These are phyloP conservation scores for Nidularia pulvinata DNA, from an alignment of 768 basidiomycete species.

Conservation along the genomic window DNA sequence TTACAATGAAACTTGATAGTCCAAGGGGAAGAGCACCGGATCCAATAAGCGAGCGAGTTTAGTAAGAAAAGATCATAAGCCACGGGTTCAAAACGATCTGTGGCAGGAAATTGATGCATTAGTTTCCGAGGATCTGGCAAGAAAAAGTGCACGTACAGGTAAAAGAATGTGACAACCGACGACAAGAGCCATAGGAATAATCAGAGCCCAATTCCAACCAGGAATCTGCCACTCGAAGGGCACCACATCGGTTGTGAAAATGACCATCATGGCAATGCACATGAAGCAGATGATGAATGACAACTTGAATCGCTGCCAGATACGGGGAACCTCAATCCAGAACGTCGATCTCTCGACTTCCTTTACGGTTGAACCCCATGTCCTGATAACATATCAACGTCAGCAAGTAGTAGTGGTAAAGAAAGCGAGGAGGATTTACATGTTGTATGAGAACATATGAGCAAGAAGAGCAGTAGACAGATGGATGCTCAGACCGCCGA, in stretches of 20 bases:
- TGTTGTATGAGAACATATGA: conserved; percentile 65
- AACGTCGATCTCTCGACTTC: conserved; percentile 88
- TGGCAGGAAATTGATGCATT: neutral
- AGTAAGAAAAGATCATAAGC: conserved; percentile 81
- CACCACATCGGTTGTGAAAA: conserved; percentile 55
- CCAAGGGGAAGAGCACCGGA: neutral
- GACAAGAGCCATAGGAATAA: conserved; percentile 70
- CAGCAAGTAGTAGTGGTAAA: neutral
- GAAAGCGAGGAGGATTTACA: conserved; percentile 26
- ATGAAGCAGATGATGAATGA: conserved; percentile 64
- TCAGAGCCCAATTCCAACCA: conserved; percentile 66
- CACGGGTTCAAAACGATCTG: conserved; percentile 83
- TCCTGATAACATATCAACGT: conserved; percentile 24
- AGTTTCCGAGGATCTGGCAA: neutral
- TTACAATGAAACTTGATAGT: neutral
- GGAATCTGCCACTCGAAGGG: conserved; percentile 69
- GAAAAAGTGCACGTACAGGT: conserved; percentile 49
- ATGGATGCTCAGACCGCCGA: conserved; percentile 74
- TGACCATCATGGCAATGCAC: conserved; percentile 57
- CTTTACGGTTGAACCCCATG: conserved; percentile 64
- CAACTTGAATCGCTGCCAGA: conserved; percentile 80
- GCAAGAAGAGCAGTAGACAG: conserved; percentile 66
- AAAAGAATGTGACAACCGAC: conserved; percentile 71
- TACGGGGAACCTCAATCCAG: conserved; percentile 87
- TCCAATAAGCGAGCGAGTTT: conserved; percentile 6